These are phyloP conservation scores for Pythium brassicae DNA, from an alignment of 352 stramenopile species.

Conservation along the genomic window DNA sequence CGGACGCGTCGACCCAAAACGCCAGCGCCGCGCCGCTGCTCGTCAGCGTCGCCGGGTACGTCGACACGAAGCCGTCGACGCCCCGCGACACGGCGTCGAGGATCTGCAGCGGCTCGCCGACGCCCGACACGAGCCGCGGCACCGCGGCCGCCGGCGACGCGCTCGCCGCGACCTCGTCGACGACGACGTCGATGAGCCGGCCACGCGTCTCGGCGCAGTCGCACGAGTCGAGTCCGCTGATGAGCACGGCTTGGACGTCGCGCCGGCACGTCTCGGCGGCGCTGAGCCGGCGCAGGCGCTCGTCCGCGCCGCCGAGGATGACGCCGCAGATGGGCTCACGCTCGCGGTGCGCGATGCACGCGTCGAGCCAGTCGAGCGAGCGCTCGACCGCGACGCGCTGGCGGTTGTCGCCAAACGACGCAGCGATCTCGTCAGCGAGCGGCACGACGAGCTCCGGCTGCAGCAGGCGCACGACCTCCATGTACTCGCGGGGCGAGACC, in stretches of 20 bases:
- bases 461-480: conserved; percentile 46
- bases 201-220: conserved; percentile 30
- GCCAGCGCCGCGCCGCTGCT: conserved; percentile 42
- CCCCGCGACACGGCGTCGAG: conserved; percentile 43
- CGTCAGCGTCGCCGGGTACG: conserved; percentile 51
- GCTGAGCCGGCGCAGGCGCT: conserved; percentile 43
- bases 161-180: conserved; percentile 24
- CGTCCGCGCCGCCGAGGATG: conserved; percentile 60
- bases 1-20: conserved; percentile 48
- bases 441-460: conserved; percentile 54
- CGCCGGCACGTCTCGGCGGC: conserved; percentile 63
- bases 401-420: conserved; percentile 56
- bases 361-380: conserved; percentile 70
- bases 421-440: conserved; percentile 60
- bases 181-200: conserved; percentile 38
- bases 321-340: conserved; percentile 48
- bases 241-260: conserved; percentile 55
- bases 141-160: conserved; percentile 16
- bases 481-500: conserved; percentile 51
- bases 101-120: conserved; percentile 63
- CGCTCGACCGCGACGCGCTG: conserved; percentile 59
- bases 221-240: conserved; percentile 57
- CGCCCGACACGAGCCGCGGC: conserved; percentile 58
- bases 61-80: conserved; percentile 67
- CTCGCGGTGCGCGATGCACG: conserved; percentile 27